Conservation (phyloP, 148 eudicot genomes). For the Diospyros kaki region DNA sequence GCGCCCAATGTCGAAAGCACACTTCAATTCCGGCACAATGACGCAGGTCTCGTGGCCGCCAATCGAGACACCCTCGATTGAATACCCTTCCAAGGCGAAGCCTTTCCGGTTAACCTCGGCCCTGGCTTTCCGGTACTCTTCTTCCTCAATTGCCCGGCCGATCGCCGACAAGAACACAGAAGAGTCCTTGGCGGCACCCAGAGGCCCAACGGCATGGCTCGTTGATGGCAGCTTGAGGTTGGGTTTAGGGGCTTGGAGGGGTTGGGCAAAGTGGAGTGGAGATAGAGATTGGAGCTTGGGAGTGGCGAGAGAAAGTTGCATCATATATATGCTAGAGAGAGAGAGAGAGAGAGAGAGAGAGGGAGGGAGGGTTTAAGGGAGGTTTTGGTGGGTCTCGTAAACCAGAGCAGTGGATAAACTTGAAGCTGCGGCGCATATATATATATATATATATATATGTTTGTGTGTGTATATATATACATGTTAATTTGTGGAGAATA, state of each 20-base stretch:
- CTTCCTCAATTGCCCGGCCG: slow-evolving; percentile 78
- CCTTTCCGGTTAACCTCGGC: slow-evolving; percentile 70
- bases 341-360: background rate
- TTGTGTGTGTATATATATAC: too few species aligned
- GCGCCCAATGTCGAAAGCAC: slow-evolving; percentile 86
- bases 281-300: slow-evolving; percentile 32
- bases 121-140: slow-evolving; percentile 85
- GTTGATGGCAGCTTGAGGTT: slow-evolving; percentile 8
- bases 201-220: slow-evolving; percentile 13
- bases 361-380: slow-evolving; percentile 16
- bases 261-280: slow-evolving; percentile 22
- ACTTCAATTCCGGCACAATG: slow-evolving; percentile 77
- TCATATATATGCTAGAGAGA: slow-evolving; percentile 9
- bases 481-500: too few species aligned
- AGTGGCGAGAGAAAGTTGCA: slow-evolving; percentile 36
- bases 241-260: slow-evolving; percentile 1
- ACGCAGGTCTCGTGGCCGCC: slow-evolving; percentile 97
- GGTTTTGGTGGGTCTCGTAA: slow-evolving; percentile 7
- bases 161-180: slow-evolving; percentile 68
- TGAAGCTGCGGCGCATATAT: too few species aligned
- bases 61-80: slow-evolving; percentile 73
- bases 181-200: slow-evolving; percentile 32
- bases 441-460: too few species aligned
- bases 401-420: too few species aligned
- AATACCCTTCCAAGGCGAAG: slow-evolving; percentile 56